phyloP scores from a whole-genome alignment of 306 rosid species.

The Ceratonia siliqua region DNA sequence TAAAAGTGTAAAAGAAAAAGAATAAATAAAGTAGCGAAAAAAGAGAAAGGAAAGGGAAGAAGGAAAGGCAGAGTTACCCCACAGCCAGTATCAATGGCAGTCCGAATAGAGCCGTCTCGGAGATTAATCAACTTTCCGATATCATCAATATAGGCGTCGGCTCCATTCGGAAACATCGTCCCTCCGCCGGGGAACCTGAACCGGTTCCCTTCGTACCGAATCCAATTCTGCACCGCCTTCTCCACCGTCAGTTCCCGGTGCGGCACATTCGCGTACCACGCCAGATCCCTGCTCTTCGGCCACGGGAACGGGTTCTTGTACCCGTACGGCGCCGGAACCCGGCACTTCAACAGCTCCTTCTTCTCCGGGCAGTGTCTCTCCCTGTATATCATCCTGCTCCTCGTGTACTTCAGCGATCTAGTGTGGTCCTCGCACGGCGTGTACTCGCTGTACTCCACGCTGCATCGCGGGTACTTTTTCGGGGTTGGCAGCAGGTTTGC shows the following conservation, averaged over 20 bases:
- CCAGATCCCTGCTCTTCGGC: constrained; percentile 77
- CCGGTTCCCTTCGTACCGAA: constrained; percentile 58
- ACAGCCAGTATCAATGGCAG: constrained; percentile 94
- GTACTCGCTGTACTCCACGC: constrained; percentile 60
- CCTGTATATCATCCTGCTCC: constrained; percentile 62
- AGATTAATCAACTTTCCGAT: constrained; percentile 69
- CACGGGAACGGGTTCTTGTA: constrained; percentile 69
- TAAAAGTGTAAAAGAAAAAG: neutral
- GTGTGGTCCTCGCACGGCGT: constrained; percentile 73
- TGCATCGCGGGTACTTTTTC: constrained; percentile 46
- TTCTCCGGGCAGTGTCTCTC: constrained; percentile 79
- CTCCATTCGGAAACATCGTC: constrained; percentile 87
- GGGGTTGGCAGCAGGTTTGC: neutral
- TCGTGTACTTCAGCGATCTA: constrained; percentile 47
- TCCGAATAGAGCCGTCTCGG: constrained; percentile 66
- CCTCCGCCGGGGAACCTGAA: constrained; percentile 87
- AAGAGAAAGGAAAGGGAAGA: too few species aligned
- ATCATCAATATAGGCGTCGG: constrained; percentile 72
- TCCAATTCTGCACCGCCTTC: constrained; percentile 95
- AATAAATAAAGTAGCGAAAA: neutral
- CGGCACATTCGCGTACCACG: constrained; percentile 78
- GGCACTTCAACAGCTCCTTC: constrained; percentile 51
- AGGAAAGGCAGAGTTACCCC: constrained; percentile 50
- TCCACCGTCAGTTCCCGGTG: constrained; percentile 83
- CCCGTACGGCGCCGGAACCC: constrained; percentile 70